A percentile compares a stretch with the other conserved stretches of the same genome.
These are phyloP conservation scores for Pelargonium fulgidum DNA, from an alignment of 441 rosid species.

Conservation along the genomic window DNA sequence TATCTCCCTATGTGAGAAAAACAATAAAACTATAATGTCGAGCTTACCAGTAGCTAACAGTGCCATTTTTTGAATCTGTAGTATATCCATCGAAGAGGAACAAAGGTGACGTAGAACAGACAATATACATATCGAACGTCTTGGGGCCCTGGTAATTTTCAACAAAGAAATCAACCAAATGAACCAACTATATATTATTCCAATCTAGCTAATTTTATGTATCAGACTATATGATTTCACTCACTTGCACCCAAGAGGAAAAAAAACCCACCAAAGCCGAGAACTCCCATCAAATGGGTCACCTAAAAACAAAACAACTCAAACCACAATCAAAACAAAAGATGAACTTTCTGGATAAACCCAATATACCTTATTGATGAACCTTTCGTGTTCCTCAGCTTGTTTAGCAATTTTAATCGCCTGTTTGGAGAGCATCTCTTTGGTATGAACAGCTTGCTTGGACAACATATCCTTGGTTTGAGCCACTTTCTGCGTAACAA, in stretches of 20 bases:
- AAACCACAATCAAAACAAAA: background rate
- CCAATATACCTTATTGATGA: conserved; percentile 57
- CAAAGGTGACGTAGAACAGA: conserved; percentile 67
- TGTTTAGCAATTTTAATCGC: conserved; percentile 88
- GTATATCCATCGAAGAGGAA: conserved; percentile 95
- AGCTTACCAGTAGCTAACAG: conserved; percentile 86
- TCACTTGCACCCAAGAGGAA: conserved; percentile 87
- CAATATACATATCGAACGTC: conserved; percentile 81
- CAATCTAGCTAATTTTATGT: background rate
- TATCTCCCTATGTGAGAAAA: background rate
- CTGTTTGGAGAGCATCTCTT: conserved; percentile 74
- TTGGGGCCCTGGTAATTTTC: conserved; percentile 58
- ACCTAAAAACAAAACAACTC: conserved; percentile 37
- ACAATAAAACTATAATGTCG: background rate
- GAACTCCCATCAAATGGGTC: conserved; percentile 84
- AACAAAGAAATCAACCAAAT: conserved; percentile 10
- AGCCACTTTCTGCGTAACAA: conserved; percentile 50
- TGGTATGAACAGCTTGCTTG: conserved; percentile 69
- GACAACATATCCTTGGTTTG: conserved; percentile 73
- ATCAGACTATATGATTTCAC: conserved; percentile 23
- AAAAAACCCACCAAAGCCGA: conserved; percentile 88
- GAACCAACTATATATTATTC: background rate
- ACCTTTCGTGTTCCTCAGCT: conserved; percentile 85
- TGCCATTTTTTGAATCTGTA: conserved; percentile 96
- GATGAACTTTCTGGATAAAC: background rate